Evolutionary conservation across 306 rosid genomes (phyloP).

Genomic region (Vigna mungo): DNA sequence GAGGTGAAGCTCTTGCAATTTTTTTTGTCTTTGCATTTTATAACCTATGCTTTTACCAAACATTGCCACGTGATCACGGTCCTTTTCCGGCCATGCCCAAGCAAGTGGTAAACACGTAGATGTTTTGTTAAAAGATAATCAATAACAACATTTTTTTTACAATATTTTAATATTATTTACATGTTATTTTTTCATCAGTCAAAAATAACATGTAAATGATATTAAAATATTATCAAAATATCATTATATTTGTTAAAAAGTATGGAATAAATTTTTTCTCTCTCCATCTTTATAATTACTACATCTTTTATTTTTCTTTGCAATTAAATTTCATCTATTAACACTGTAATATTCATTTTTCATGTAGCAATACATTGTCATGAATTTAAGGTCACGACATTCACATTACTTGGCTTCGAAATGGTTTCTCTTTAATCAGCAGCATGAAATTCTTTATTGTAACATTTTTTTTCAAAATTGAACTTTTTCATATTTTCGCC

Average conservation of each 20-base stretch:
- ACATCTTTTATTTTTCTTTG: background rate
- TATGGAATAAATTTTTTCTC: background rate
- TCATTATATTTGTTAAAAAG: background rate
- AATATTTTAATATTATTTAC: too few species aligned
- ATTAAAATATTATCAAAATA: too few species aligned
- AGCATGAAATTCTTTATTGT: background rate
- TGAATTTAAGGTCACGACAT: background rate
- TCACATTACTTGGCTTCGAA: background rate
- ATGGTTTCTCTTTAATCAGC: background rate
- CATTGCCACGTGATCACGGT: constrained; percentile 24
- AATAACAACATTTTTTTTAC: too few species aligned
- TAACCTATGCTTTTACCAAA: constrained; percentile 7
- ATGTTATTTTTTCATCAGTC: too few species aligned
- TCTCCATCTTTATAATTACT: background rate
- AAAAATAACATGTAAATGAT: too few species aligned
- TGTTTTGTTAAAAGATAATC: too few species aligned
- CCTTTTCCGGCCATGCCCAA: constrained; percentile 1
- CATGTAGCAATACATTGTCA: background rate
- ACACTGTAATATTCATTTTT: background rate
- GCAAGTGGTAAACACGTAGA: constrained; percentile 36
- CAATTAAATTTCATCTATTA: background rate
- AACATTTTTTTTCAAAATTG: background rate
- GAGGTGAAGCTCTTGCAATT: background rate
- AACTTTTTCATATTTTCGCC: too few species aligned
- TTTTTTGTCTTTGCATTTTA: background rate